Percentiles rank a stretch among this genome's conserved stretches.
Conservation (phyloP, 2,329 filamentous ascomycete genomes). For the Aspergillus fumigatiaffinis region DNA sequence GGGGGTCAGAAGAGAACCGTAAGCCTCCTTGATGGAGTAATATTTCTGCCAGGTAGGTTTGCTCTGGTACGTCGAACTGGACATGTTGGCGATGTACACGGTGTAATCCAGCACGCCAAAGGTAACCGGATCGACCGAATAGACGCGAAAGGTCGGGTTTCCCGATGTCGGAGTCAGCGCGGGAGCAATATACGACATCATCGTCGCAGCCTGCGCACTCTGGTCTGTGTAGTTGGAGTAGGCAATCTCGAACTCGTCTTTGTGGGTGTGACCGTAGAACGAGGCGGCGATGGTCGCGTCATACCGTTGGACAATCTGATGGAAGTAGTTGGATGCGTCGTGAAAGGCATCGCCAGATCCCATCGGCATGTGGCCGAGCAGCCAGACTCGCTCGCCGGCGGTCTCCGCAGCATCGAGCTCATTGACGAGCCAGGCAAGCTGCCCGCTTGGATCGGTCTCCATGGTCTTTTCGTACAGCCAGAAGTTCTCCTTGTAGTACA, state of each 20-base stretch:
- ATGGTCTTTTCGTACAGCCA: constrained; percentile 51
- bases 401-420: constrained; percentile 53
- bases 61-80: constrained; percentile 41
- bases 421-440: constrained; percentile 50
- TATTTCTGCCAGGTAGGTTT: constrained; percentile 51
- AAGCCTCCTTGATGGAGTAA: constrained; percentile 51
- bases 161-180: constrained; percentile 53
- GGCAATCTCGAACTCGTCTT: constrained; percentile 28
- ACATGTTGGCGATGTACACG: constrained; percentile 53
- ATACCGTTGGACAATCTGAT: too few species aligned
- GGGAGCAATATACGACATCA: constrained; percentile 52
- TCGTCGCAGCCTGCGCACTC: constrained; percentile 42
- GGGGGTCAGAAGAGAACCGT: too few species aligned
- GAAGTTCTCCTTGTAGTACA: constrained; percentile 56
- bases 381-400: constrained; percentile 50
- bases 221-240: constrained; percentile 47
- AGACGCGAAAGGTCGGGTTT: constrained; percentile 55
- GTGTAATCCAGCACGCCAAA: constrained; percentile 52
- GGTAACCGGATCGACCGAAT: constrained; percentile 54
- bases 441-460: constrained; percentile 48
- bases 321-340: too few species aligned
- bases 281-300: too few species aligned
- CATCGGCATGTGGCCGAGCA: constrained; percentile 55
- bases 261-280: too few species aligned
- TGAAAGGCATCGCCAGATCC: constrained; percentile 26